Evolutionary conservation across 805 yeast species (phyloP).

Genomic region (Saccharomycopsis vini): DNA sequence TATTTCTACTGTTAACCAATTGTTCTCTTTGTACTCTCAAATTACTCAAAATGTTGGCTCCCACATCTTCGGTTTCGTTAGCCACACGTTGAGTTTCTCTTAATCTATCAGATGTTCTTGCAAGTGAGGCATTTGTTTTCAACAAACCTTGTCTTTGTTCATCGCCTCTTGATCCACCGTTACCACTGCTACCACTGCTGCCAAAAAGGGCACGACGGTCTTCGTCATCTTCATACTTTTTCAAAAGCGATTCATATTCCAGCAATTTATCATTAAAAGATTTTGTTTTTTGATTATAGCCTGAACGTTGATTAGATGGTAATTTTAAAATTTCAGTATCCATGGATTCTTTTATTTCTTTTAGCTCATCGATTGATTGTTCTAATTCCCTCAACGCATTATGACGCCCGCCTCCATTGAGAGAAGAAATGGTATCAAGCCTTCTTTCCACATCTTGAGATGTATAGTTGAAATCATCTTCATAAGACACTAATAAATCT

Average conservation of each 20-base stretch:
- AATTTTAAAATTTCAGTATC: constrained; percentile 76
- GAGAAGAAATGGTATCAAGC: constrained; percentile 43
- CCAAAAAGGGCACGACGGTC: constrained; percentile 74
- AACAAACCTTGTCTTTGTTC: constrained; percentile 74
- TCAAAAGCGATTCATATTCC: constrained; percentile 45
- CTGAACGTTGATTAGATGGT: constrained; percentile 64
- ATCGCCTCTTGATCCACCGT: constrained; percentile 36
- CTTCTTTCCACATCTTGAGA: constrained; percentile 62
- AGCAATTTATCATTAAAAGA: constrained; percentile 55
- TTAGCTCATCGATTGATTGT: constrained; percentile 66
- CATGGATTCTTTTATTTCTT: constrained; percentile 76
- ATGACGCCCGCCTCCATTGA: constrained; percentile 43
- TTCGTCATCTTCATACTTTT: constrained; percentile 53
- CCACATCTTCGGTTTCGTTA: constrained; percentile 83
- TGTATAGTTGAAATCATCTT: constrained; percentile 63
- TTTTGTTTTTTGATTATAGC: constrained; percentile 68
- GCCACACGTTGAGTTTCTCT: constrained; percentile 87
- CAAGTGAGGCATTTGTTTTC: constrained; percentile 69
- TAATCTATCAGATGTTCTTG: constrained; percentile 72
- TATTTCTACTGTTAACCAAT: constrained; percentile 73
- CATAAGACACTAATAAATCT: constrained; percentile 55
- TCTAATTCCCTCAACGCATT: constrained; percentile 52
- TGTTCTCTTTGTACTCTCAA: constrained; percentile 92
- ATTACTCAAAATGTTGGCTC: constrained; percentile 83
- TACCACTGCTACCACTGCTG: constrained; percentile 25